Percentiles rank a stretch among this genome's conserved stretches.
These are phyloP conservation scores for Schizochytrium sp. DNA, from an alignment of 108 stramenopile species.

Conservation along the genomic window DNA sequence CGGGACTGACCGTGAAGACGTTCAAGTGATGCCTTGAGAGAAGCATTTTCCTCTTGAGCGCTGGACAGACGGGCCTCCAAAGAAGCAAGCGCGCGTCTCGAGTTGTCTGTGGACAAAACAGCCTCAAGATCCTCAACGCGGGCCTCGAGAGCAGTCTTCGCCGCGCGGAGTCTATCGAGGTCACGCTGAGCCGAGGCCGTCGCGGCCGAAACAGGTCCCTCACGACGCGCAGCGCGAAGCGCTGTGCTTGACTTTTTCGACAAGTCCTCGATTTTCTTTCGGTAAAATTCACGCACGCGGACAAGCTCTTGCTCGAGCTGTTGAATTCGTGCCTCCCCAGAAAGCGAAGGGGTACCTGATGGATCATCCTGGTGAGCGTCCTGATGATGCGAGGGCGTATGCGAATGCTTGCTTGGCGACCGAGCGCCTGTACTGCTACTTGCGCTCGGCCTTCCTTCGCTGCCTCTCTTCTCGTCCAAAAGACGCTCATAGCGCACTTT, in stretches of 20 bases:
- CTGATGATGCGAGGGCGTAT: background rate
- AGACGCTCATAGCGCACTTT: background rate
- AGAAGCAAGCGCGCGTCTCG: background rate
- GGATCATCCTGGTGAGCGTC: background rate
- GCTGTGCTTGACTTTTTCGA: slow-evolving; percentile 12
- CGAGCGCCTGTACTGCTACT: too few relatives aligned
- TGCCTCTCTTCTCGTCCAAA: background rate
- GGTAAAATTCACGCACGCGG: slow-evolving; percentile 4
- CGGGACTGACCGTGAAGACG: too few relatives aligned
- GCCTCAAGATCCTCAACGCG: slow-evolving; percentile 3
- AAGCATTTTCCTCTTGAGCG: background rate
- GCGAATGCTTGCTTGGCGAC: too few relatives aligned
- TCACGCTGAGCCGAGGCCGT: background rate
- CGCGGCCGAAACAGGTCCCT: background rate
- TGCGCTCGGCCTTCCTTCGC: too few relatives aligned
- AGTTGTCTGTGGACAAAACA: background rate
- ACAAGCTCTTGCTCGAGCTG: background rate
- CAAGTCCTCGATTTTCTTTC: background rate
- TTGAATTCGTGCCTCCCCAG: background rate
- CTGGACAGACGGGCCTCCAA: background rate
- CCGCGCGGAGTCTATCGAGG: background rate
- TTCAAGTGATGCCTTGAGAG: background rate
- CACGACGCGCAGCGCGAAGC: background rate
- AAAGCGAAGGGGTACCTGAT: background rate
- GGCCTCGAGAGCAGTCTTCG: slow-evolving; percentile 6